Evolutionary conservation across 257 asterid species (phyloP).

Genomic region (Solanum habrochaites): DNA sequence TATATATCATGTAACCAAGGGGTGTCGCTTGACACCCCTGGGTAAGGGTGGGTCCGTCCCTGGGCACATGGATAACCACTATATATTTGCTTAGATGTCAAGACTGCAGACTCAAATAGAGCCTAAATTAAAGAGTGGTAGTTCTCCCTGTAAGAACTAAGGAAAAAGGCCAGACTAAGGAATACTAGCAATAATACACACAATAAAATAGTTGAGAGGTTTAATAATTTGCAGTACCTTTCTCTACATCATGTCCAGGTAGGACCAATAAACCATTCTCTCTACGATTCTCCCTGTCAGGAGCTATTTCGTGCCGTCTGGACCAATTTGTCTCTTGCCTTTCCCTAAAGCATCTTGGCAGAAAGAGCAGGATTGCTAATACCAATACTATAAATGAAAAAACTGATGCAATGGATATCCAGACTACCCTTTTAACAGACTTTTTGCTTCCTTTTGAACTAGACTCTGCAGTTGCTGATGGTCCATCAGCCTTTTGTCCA

Average conservation of each 20-base stretch:
- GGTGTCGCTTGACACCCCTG: no score
- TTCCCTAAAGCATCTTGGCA: slow-evolving; percentile 61
- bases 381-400: slow-evolving; percentile 51
- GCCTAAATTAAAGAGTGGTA: background rate
- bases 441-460: slow-evolving; percentile 36
- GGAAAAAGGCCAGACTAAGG: background rate
- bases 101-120: background rate
- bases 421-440: slow-evolving; percentile 54
- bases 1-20: background rate
- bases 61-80: background rate
- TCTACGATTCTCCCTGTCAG: slow-evolving; percentile 59
- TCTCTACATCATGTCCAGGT: slow-evolving; percentile 48
- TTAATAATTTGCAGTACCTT: slow-evolving; percentile 34
- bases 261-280: slow-evolving; percentile 35
- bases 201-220: background rate
- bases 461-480: slow-evolving; percentile 46
- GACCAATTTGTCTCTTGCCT: slow-evolving; percentile 49
- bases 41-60: background rate
- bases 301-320: slow-evolving; percentile 78
- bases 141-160: background rate
- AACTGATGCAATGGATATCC: slow-evolving; percentile 69
- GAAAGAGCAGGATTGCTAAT: slow-evolving; percentile 53
- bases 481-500: slow-evolving; percentile 55
- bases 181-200: background rate
- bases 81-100: background rate